phyloP scores from a whole-genome alignment of 1,284 basidiomycete species.

The Coriolopsis trogii region DNA sequence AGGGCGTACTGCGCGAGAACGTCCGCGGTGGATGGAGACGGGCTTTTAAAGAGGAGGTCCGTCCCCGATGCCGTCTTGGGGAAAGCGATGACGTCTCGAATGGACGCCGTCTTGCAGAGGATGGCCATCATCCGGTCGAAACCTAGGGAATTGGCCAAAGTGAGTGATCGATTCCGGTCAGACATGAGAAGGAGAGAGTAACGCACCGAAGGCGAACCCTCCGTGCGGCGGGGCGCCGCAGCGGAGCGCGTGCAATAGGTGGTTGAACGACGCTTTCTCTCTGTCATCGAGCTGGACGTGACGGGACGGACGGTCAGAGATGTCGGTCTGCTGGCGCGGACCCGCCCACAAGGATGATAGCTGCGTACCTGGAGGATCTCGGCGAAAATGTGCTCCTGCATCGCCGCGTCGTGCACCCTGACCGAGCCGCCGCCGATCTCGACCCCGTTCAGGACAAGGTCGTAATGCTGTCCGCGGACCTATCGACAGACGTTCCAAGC shows the following conservation, averaged over 20 bases:
- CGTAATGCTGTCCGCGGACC: constrained; percentile 96
- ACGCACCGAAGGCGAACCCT: constrained; percentile 87
- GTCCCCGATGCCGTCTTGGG: constrained; percentile 85
- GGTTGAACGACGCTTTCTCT: constrained; percentile 80
- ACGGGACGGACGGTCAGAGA: not conserved
- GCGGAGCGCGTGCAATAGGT: constrained; percentile 83
- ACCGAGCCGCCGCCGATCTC: constrained; percentile 96
- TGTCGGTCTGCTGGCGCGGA: no score
- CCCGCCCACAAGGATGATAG: no score
- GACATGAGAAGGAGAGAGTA: constrained; percentile 2
- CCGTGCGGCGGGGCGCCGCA: constrained; percentile 95
- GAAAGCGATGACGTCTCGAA: constrained; percentile 96
- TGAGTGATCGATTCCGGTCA: not conserved
- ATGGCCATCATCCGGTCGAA: constrained; percentile 93
- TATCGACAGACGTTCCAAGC: constrained; percentile 35
- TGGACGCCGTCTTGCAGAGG: constrained; percentile 81
- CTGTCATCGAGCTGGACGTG: constrained; percentile 61
- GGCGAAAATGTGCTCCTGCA: constrained; percentile 86
- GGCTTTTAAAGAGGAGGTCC: constrained; percentile 91
- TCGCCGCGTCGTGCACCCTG: constrained; percentile 83
- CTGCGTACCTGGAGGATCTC: constrained; percentile 73
- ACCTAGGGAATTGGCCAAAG: constrained; percentile 48
- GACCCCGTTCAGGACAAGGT: constrained; percentile 93
- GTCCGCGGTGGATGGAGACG: constrained; percentile 59
- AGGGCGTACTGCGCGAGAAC: constrained; percentile 70